Evolutionary conservation across 331 rosid species (phyloP), one percentile per base, ranked within the genome.

Genomic region (Quercus phellos): DNA sequence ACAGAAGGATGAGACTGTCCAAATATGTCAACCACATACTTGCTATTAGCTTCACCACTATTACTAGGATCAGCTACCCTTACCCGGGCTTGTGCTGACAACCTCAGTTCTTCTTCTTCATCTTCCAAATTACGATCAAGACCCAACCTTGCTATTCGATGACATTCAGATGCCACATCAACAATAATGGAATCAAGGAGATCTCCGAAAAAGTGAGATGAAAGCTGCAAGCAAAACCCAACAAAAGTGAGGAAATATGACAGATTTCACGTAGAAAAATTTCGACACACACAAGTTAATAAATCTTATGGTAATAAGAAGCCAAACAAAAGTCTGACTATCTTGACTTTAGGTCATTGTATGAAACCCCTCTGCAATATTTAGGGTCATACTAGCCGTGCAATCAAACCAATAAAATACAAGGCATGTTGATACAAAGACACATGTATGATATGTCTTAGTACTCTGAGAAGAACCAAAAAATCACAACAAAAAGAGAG

Each of bases 91-190:
- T 91, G 91, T 54, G 92, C 87, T 68, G 99, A 95, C 72, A 93
- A 79, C 88, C 89, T 93, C 85, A 95, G 42, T 79, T 95, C 99
- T 84, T 91, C 99, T 75, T 95, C 99, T 84, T 91, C 98, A 84
- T 92, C 98, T 66, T 95, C 99, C 85, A 90, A 71, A 85, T 93
- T 95, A 21, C 88, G 90, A 77, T 95, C 99, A 82, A 95, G 99
- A 9, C 96, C 97, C 67, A 95, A 80, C 84, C 85, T 88, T 43
- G 97, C 97, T 79, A 93, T 85, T 76, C 99, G 90, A 60, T 95
- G 99, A 79, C 90, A 95, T 78, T 95, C 99, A 13, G 98, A 95
- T 84, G 99, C 98, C 81, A 95, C 94, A 58, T 95, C 99, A 83
- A 82, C 93, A 64, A 93, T 91, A 75, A 91, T 83, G 43, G 99